These are phyloP conservation scores for Aspergillus alliaceus DNA, from an alignment of 2,329 filamentous ascomycete species.

Conservation along the genomic window DNA sequence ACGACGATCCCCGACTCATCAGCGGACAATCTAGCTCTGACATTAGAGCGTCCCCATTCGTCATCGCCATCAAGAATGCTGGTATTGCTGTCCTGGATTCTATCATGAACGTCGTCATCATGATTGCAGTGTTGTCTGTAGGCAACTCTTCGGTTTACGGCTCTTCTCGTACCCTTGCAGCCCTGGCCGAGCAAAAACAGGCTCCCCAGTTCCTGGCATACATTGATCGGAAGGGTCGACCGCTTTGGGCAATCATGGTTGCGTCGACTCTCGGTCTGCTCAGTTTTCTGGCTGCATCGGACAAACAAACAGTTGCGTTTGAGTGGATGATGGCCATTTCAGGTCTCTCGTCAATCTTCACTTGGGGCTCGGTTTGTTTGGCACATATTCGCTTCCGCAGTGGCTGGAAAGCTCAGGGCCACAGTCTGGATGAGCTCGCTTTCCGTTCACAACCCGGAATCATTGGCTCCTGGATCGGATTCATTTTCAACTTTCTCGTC, in stretches of 20 bases:
- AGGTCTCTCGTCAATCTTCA: slow-evolving; percentile 71
- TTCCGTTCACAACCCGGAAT: slow-evolving; percentile 80
- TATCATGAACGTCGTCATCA: slow-evolving; percentile 92
- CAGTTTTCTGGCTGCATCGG: slow-evolving; percentile 70
- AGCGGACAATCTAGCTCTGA: slow-evolving; percentile 59
- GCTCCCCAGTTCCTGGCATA: slow-evolving; percentile 76
- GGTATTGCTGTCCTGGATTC: slow-evolving; percentile 79
- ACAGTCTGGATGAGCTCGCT: slow-evolving; percentile 72
- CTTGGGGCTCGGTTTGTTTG: slow-evolving; percentile 82
- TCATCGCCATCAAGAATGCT: slow-evolving; percentile 85
- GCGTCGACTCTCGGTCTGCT: slow-evolving; percentile 70
- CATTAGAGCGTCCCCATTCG: slow-evolving; percentile 81
- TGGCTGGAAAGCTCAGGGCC: slow-evolving; percentile 71
- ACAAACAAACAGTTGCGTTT: slow-evolving; percentile 63
- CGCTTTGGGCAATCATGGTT: slow-evolving; percentile 69
- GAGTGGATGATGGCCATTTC: slow-evolving; percentile 78
- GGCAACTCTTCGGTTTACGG: slow-evolving; percentile 92
- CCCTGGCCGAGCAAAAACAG: slow-evolving; percentile 83
- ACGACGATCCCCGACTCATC: slow-evolving; percentile 65
- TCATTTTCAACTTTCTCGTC: slow-evolving; percentile 72
- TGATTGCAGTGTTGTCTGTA: slow-evolving; percentile 85
- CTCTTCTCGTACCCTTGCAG: slow-evolving; percentile 84
- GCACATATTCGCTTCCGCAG: slow-evolving; percentile 86
- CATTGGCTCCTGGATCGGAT: slow-evolving; percentile 75
- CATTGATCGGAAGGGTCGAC: slow-evolving; percentile 79